Evolutionary conservation across 352 stramenopile genomes (phyloP).

Genomic region (Phytophthora podocarpi): DNA sequence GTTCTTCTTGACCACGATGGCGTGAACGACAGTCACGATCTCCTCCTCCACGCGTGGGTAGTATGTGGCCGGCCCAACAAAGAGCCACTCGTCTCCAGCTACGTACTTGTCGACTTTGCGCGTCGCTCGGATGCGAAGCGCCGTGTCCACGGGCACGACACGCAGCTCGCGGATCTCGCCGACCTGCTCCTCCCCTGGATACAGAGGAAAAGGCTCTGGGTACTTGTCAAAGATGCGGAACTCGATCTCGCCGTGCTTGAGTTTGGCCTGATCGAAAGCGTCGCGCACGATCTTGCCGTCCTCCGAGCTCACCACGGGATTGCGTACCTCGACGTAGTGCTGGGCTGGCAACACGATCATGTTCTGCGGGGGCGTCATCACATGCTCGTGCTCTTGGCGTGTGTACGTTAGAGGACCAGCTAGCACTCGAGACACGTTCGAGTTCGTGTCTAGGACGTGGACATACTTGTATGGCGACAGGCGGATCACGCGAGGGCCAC

Average conservation of each 20-base stretch:
- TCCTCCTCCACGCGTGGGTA: slow-evolving; percentile 77
- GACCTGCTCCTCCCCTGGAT: slow-evolving; percentile 72
- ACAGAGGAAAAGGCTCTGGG: slow-evolving; percentile 78
- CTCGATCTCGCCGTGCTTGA: slow-evolving; percentile 80
- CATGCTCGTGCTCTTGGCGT: slow-evolving; percentile 78
- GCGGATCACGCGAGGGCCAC: slow-evolving; percentile 71
- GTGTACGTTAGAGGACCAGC: slow-evolving; percentile 80
- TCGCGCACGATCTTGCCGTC: slow-evolving; percentile 63
- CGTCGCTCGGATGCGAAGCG: slow-evolving; percentile 66
- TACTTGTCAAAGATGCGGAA: slow-evolving; percentile 79
- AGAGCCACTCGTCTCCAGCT: slow-evolving; percentile 80
- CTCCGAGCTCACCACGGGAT: slow-evolving; percentile 59
- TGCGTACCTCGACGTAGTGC: slow-evolving; percentile 79
- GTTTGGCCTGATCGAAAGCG: slow-evolving; percentile 75
- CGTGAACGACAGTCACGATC: slow-evolving; percentile 53
- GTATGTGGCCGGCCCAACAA: slow-evolving; percentile 74
- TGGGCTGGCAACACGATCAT: slow-evolving; percentile 83
- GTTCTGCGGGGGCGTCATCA: slow-evolving; percentile 60
- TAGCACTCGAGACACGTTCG: slow-evolving; percentile 82
- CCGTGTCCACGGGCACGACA: slow-evolving; percentile 63
- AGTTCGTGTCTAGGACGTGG: slow-evolving; percentile 87
- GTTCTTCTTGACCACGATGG: slow-evolving; percentile 82
- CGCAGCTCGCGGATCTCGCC: slow-evolving; percentile 57
- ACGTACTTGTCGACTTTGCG: slow-evolving; percentile 61
- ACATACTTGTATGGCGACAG: slow-evolving; percentile 85